Evolutionary conservation across 2,329 filamentous ascomycete genomes (phyloP).

Genomic region (Aspergillus latus): DNA sequence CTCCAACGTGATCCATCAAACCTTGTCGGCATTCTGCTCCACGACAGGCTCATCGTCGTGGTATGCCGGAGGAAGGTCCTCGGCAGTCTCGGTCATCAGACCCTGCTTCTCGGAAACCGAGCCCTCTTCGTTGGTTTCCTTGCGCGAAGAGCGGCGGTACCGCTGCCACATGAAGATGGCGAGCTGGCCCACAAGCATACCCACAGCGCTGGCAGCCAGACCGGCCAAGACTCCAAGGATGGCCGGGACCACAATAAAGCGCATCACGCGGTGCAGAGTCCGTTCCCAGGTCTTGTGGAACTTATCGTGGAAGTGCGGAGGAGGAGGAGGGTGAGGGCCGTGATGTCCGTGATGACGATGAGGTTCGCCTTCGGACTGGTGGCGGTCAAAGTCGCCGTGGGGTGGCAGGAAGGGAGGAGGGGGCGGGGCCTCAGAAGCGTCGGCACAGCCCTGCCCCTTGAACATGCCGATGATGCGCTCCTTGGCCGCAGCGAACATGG

Average conservation of each 20-base stretch:
- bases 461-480: conserved; percentile 34
- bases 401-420: neutral
- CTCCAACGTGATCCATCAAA: conserved; percentile 23
- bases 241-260: conserved; percentile 47
- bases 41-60: conserved; percentile 32
- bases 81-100: conserved; percentile 35
- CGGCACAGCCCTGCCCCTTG: conserved; percentile 30
- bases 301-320: conserved; percentile 29
- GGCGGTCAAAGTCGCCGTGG: conserved; percentile 9
- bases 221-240: conserved; percentile 48
- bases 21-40: conserved; percentile 31
- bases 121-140: conserved; percentile 37
- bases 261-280: conserved; percentile 42
- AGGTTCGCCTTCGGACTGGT: conserved; percentile 15
- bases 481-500: conserved; percentile 40
- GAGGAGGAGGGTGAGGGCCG: conserved; percentile 15
- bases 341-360: conserved; percentile 4
- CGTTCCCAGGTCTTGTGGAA: conserved; percentile 39
- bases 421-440: conserved; percentile 19
- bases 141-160: conserved; percentile 34
- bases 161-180: conserved; percentile 48
- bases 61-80: conserved; percentile 41
- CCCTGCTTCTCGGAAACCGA: conserved; percentile 45
- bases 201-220: conserved; percentile 46
- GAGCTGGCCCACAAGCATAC: conserved; percentile 49